phyloP scores from a whole-genome alignment of 2,329 filamentous ascomycete genomes.

The Alternaria metachromatica region DNA sequence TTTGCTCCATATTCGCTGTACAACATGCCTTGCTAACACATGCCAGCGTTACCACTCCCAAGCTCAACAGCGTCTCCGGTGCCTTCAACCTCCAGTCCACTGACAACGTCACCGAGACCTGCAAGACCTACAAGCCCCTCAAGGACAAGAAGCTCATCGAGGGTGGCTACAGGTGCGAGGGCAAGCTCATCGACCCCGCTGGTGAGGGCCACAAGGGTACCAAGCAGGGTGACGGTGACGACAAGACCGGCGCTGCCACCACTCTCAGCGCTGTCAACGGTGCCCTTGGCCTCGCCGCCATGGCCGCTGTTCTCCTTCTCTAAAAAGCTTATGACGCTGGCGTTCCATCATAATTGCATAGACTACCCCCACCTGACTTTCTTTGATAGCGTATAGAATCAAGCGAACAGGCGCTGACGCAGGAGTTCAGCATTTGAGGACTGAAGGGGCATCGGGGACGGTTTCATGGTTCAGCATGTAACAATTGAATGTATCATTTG shows the following conservation, averaged over 20 bases:
- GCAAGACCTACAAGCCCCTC: slow-evolving; percentile 54
- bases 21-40: slow-evolving; percentile 38
- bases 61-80: slow-evolving; percentile 55
- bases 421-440: slow-evolving; percentile 31
- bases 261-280: slow-evolving; percentile 50
- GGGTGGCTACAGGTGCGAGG: slow-evolving; percentile 52
- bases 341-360: slow-evolving; percentile 48
- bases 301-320: slow-evolving; percentile 57
- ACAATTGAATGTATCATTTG: slow-evolving; percentile 47
- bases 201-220: slow-evolving; percentile 45
- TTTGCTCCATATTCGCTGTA: slow-evolving; percentile 24
- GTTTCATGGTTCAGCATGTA: slow-evolving; percentile 39
- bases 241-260: slow-evolving; percentile 47
- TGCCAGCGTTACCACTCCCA: slow-evolving; percentile 72
- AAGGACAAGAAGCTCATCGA: slow-evolving; percentile 52
- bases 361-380: slow-evolving; percentile 47
- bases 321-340: slow-evolving; percentile 49
- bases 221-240: slow-evolving; percentile 31
- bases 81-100: slow-evolving; percentile 60
- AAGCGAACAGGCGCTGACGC: slow-evolving; percentile 30
- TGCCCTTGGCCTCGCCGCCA: slow-evolving; percentile 54
- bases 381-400: slow-evolving; percentile 43
- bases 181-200: slow-evolving; percentile 47
- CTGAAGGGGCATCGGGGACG: slow-evolving; percentile 31
- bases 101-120: slow-evolving; percentile 49